A percentile compares a stretch with the other conserved stretches of the same genome.
phyloP scores from a whole-genome alignment of 2,329 filamentous ascomycete genomes.

The Aspergillus pseudoterreus region DNA sequence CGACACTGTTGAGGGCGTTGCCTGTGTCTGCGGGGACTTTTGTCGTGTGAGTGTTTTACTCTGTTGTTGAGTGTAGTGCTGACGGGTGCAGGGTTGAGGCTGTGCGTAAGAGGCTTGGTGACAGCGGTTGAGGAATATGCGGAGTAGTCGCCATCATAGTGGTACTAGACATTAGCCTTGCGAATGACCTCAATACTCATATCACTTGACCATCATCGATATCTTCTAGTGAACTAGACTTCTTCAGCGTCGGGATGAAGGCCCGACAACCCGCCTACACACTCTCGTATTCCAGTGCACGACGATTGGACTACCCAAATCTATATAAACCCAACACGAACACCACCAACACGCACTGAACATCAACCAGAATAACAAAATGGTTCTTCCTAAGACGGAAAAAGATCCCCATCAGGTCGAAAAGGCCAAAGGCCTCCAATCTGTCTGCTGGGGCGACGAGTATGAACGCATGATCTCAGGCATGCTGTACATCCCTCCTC shows the following conservation, averaged over 20 bases:
- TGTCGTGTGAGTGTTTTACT: slow-evolving; percentile 53
- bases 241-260: not conserved
- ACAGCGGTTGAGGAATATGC: too few species aligned
- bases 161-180: too few species aligned
- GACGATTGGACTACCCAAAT: not conserved
- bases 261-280: not conserved
- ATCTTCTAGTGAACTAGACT: too few species aligned
- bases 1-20: slow-evolving; percentile 89
- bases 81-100: not conserved
- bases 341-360: not conserved
- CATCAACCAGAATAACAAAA: not conserved
- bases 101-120: not conserved
- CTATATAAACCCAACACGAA: not conserved
- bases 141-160: too few species aligned
- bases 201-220: too few species aligned
- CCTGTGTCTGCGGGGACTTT: slow-evolving; percentile 93
- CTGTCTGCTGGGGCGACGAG: slow-evolving; percentile 6
- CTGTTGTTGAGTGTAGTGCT: not conserved
- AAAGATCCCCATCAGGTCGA: not conserved
- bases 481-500: slow-evolving; percentile 7
- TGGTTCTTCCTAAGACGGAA: not conserved
- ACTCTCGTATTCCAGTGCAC: not conserved
- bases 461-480: slow-evolving; percentile 14
- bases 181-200: too few species aligned
- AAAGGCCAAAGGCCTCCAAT: not conserved